Conservation (phyloP, 345 rosid genomes). For the Gossypium sturtianum region DNA sequence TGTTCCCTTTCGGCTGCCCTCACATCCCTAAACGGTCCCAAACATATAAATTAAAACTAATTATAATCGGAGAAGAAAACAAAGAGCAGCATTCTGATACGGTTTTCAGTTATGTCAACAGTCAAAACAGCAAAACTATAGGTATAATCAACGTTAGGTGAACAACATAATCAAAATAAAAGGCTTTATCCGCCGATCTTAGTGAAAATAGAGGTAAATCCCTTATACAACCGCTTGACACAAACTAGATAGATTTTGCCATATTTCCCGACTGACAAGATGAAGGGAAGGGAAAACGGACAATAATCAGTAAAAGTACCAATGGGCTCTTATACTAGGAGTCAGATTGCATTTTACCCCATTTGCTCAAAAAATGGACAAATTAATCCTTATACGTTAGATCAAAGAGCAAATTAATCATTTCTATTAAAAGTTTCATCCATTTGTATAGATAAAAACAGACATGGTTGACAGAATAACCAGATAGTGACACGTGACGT, state of each 20-base stretch:
- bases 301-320: not conserved
- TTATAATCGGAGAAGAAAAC: not conserved
- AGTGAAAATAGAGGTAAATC: not conserved
- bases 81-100: not conserved
- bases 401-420: too few relatives aligned
- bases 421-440: too few relatives aligned
- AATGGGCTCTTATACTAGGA: too few relatives aligned
- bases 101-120: not conserved
- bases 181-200: not conserved
- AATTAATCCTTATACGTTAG: too few relatives aligned
- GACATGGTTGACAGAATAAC: too few relatives aligned
- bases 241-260: not conserved
- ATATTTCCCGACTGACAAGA: not conserved
- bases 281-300: not conserved
- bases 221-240: not conserved
- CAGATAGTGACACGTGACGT: too few relatives aligned
- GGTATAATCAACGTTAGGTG: not conserved
- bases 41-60: not conserved
- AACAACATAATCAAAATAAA: not conserved
- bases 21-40: conserved; percentile 36
- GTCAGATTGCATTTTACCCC: too few relatives aligned
- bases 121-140: not conserved
- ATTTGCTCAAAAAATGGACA: too few relatives aligned
- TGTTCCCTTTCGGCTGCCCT: conserved; percentile 57
- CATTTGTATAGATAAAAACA: too few relatives aligned